Conservation (phyloP, 768 basidiomycete genomes). For the Psilocybe sp. region DNA sequence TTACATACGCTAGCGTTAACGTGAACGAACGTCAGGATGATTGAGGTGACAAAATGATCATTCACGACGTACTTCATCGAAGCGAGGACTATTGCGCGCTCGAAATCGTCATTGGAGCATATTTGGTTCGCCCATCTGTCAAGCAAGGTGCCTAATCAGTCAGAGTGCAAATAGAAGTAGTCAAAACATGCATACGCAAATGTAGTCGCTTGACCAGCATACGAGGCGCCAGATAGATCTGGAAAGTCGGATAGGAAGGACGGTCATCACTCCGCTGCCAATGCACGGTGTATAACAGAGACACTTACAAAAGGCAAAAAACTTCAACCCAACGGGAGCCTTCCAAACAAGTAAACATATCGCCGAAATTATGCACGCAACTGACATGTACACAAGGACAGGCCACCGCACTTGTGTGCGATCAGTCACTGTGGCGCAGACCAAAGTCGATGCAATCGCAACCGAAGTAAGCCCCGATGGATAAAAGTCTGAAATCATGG, state of each 20-base stretch:
- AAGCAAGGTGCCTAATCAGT: background rate
- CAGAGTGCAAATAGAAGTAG: background rate
- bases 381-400: constrained; percentile 61
- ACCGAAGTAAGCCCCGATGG: constrained; percentile 66
- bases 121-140: constrained; percentile 77
- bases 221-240: constrained; percentile 66
- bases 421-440: constrained; percentile 67
- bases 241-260: background rate
- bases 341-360: constrained; percentile 62
- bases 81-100: constrained; percentile 66
- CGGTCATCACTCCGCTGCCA: background rate
- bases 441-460: constrained; percentile 58
- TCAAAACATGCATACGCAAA: constrained; percentile 49
- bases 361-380: constrained; percentile 50
- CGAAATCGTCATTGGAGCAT: constrained; percentile 67
- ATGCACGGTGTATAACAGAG: background rate
- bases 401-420: constrained; percentile 55
- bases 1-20: constrained; percentile 55
- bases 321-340: constrained; percentile 60
- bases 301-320: constrained; percentile 68
- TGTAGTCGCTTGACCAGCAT: constrained; percentile 73
- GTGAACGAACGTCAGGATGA: background rate
- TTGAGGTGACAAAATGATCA: background rate
- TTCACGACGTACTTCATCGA: constrained; percentile 63
- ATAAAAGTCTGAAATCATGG: constrained; percentile 31